phyloP scores from a whole-genome alignment of 148 eudicot genomes.

The Dianthus caryophyllus region DNA sequence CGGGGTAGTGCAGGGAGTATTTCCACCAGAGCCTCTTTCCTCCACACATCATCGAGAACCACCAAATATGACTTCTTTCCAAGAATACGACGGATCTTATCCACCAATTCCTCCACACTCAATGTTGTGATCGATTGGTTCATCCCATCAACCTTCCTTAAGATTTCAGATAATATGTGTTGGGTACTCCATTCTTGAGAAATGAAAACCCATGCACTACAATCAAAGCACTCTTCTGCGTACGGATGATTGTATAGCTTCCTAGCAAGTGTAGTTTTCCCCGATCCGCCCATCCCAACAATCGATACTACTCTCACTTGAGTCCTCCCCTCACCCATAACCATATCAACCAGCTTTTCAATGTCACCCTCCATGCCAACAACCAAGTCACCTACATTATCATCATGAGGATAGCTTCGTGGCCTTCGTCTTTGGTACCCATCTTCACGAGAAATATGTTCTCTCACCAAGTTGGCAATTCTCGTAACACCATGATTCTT shows the following conservation, averaged over 20 bases:
- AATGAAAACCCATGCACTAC: slow-evolving; percentile 25
- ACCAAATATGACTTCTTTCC: slow-evolving; percentile 20
- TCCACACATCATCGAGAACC: slow-evolving; percentile 40
- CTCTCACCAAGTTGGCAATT: not conserved
- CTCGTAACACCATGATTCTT: slow-evolving; percentile 18
- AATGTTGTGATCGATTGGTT: not conserved
- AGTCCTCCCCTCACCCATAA: slow-evolving; percentile 17
- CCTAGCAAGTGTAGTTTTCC: slow-evolving; percentile 32
- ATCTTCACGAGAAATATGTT: not conserved
- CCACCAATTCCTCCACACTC: slow-evolving; percentile 23
- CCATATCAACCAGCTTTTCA: slow-evolving; percentile 12
- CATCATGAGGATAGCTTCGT: slow-evolving; percentile 20
- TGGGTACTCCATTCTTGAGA: slow-evolving; percentile 34
- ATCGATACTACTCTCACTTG: slow-evolving; percentile 15
- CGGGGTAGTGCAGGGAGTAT: slow-evolving; percentile 23
- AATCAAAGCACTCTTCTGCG: slow-evolving; percentile 20
- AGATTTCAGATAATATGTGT: slow-evolving; percentile 22
- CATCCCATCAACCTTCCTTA: slow-evolving; percentile 18
- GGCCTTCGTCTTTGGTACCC: slow-evolving; percentile 4
- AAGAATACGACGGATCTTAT: slow-evolving; percentile 14
- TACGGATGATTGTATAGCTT: slow-evolving; percentile 27
- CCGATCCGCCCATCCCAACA: slow-evolving; percentile 36
- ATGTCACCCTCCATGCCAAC: slow-evolving; percentile 24
- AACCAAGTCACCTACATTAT: not conserved
- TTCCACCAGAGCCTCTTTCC: slow-evolving; percentile 23